Percentiles rank a stretch among this genome's conserved stretches.
These are phyloP conservation scores for Eucalyptus curtisii DNA, from an alignment of 345 rosid species.

Conservation along the genomic window DNA sequence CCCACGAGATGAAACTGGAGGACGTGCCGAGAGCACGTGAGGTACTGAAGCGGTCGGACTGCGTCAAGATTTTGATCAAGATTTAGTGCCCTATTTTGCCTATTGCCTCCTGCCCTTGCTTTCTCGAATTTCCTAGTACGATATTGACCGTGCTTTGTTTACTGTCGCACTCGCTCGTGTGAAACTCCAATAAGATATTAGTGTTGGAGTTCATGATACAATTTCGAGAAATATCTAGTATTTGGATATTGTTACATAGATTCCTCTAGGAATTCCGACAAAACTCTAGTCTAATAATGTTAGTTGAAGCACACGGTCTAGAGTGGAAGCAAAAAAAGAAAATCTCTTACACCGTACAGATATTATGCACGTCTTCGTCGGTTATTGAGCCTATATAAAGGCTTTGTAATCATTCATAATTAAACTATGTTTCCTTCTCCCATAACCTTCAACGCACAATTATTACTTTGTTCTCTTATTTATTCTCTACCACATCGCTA, in stretches of 20 bases:
- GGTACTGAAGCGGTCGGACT: neutral
- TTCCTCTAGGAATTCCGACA: neutral
- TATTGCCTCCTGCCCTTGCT: neutral
- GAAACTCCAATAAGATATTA: neutral
- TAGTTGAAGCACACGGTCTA: no score
- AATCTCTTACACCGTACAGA: no score
- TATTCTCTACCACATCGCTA: neutral
- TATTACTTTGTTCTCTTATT: neutral
- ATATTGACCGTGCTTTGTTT: neutral
- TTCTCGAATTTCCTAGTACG: neutral
- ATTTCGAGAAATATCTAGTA: neutral
- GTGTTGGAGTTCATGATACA: neutral
- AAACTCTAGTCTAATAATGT: neutral
- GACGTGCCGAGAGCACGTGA: neutral
- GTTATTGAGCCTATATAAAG: no score
- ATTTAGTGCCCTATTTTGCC: neutral
- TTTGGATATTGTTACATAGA: no score
- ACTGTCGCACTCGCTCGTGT: neutral
- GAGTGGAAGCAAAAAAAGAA: neutral
- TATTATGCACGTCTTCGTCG: no score
- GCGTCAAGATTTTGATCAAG: neutral
- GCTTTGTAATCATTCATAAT: no score
- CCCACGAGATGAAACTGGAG: neutral
- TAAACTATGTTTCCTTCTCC: neutral
- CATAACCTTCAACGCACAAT: neutral